A percentile compares a stretch with the other conserved stretches of the same genome.
phyloP scores from a whole-genome alignment of 257 asterid genomes.

The Penstemon davidsonii region DNA sequence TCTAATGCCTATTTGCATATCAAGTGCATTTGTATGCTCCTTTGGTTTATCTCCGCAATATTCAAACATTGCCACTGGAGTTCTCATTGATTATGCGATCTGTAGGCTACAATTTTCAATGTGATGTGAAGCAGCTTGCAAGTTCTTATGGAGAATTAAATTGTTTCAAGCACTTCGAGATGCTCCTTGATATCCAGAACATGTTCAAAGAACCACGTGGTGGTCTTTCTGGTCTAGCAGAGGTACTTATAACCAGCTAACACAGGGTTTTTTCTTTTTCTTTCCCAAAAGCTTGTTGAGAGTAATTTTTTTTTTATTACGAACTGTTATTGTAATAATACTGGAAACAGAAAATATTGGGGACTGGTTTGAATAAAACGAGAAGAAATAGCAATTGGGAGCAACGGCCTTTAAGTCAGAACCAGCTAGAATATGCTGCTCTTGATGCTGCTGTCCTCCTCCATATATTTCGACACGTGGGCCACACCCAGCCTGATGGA shows the following conservation, averaged over 20 bases:
- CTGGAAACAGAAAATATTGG: conserved; percentile 73
- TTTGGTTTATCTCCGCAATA: conserved; percentile 9
- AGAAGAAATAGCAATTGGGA: conserved; percentile 98
- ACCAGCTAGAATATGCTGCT: conserved; percentile 97
- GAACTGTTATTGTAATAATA: conserved; percentile 24
- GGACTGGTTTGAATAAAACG: conserved; percentile 80
- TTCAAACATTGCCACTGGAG: conserved; percentile 11
- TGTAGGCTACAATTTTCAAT: conserved; percentile 88
- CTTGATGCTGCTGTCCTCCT: conserved; percentile 94
- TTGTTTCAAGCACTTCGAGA: conserved; percentile 80
- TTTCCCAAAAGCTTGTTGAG: too few species aligned
- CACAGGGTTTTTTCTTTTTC: conserved; percentile 12
- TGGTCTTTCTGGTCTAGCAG: conserved; percentile 89
- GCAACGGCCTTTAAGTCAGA: conserved; percentile 74
- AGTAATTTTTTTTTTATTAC: too few species aligned
- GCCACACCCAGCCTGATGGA: conserved; percentile 56
- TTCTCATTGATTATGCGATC: conserved; percentile 17
- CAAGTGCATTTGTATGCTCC: not conserved
- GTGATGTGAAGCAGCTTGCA: conserved; percentile 76
- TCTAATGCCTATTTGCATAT: conserved; percentile 11
- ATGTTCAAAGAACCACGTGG: conserved; percentile 77
- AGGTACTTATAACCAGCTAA: conserved; percentile 48
- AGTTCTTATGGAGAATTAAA: conserved; percentile 69
- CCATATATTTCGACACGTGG: conserved; percentile 77
- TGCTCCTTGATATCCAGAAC: conserved; percentile 93